Base-by-base conservation (phyloP, 164 flowering plant genomes). In the Vitis rupestris region DNA sequence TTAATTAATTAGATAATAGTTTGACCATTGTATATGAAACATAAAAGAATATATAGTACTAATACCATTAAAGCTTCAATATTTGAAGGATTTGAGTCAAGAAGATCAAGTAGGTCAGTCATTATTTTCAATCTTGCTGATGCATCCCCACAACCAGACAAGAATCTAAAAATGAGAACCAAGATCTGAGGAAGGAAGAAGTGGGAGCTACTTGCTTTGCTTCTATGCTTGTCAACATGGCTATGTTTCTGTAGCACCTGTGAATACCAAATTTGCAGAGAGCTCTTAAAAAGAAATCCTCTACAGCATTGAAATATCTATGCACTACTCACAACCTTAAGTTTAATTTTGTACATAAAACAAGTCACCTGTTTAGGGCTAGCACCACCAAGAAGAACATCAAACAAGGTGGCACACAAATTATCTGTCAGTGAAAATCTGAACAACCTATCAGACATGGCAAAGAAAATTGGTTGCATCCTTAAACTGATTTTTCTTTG, bases 341-440 rank as follows among this genome's bases (percentile, higher is more conserved):
- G 44, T 37, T 37, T 37, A 23, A 23, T 23, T 23, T 23, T 23
- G 27, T 23, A 37, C 44, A 37, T 37, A 37, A 23, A 37, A 44
- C 44, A 9, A n/a, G 14, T 69, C 50, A 96, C 99, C 99, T 96
- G 99, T 82, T 89, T 96, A 60, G 99, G 97, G 72, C 99, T 96
- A 70, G 99, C 98, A 74, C 99, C 98, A 74, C 99, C 99, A 76
- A 96, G 98, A 74, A 96, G 99, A 66, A 87, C 97, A 84, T 96
- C 99, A 84, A 96, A 96, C 74, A 96, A 78, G 31, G 97, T 83
- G 4, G 97, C 99, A 82, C 90, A 88, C 58, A 96, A 80, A 79
- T 78, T 71, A 59, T 96, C 98, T 61, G 98, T 90, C 78, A 67
- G 89, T 50, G 91, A 93, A 79, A 86, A 96, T 80, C 78, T 81